phyloP scores from a whole-genome alignment of 2,329 filamentous ascomycete genomes.

The Alternaria hordeiaustralica region DNA sequence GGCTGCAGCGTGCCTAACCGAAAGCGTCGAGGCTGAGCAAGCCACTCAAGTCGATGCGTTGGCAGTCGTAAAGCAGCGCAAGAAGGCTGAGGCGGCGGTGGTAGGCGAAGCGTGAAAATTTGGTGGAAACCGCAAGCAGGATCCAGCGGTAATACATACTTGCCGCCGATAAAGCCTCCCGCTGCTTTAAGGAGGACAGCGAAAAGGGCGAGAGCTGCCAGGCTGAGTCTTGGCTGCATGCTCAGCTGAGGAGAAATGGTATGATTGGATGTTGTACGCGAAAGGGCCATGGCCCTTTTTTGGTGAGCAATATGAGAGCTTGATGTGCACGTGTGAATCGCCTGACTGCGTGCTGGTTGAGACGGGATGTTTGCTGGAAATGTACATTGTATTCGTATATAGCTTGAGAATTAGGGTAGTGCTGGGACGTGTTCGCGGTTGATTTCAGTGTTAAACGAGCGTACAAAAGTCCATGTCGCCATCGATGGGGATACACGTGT shows the following conservation, averaged over 20 bases:
- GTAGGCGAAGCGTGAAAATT: not conserved
- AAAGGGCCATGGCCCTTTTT: slow-evolving; percentile 8
- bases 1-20: not conserved
- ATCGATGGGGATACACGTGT: not conserved
- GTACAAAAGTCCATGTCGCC: not conserved
- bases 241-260: not conserved
- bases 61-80: not conserved
- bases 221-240: not conserved
- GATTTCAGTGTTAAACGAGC: not conserved
- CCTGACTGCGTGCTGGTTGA: not conserved
- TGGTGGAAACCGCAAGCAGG: not conserved
- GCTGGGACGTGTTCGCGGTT: not conserved
- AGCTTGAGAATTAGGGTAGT: not conserved
- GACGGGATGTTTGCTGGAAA: not conserved
- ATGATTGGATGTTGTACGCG: not conserved
- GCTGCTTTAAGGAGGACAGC: not conserved
- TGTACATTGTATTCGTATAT: not conserved
- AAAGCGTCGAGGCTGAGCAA: not conserved
- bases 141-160: not conserved
- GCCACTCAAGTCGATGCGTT: not conserved
- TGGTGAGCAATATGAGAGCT: not conserved
- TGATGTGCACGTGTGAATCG: not conserved
- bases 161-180: not conserved
- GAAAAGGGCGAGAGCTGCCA: not conserved
- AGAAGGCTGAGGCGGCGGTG: not conserved